These are phyloP conservation scores for Polyporus tsugae DNA, from an alignment of 1,284 basidiomycete species.

Conservation along the genomic window DNA sequence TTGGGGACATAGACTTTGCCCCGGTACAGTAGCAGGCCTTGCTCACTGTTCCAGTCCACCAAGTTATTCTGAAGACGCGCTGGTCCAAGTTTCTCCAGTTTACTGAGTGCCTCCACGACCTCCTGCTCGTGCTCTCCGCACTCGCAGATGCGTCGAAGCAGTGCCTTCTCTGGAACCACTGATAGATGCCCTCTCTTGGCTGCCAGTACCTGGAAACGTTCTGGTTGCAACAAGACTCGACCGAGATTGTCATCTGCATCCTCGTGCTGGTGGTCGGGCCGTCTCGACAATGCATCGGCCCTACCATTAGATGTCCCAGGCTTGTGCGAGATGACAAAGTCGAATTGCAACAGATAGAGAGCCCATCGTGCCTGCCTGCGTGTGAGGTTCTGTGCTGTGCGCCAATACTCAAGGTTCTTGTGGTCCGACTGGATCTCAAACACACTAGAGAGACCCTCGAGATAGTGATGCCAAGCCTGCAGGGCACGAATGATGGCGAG, in stretches of 20 bases:
- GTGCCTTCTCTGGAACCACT: background rate
- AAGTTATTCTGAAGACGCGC: background rate
- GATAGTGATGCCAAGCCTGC: conserved; percentile 45
- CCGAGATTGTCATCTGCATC: background rate
- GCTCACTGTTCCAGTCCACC: background rate
- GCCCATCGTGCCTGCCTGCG: conserved; percentile 51
- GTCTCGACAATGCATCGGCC: conserved; percentile 51
- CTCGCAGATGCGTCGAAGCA: background rate
- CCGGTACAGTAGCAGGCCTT: conserved; percentile 44
- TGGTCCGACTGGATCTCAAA: conserved; percentile 48
- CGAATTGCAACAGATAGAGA: conserved; percentile 45
- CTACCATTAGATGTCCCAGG: conserved; percentile 44
- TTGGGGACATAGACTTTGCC: conserved; percentile 35
- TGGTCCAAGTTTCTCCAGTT: background rate
- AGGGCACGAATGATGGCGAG: conserved; percentile 43
- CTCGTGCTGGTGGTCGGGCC: conserved; percentile 44
- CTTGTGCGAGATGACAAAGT: conserved; percentile 36
- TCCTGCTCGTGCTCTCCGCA: background rate
- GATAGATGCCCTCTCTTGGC: background rate
- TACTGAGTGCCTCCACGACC: background rate
- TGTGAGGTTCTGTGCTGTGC: conserved; percentile 45
- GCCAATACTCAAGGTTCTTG: conserved; percentile 52
- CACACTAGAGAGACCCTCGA: conserved; percentile 29
- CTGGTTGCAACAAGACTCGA: conserved; percentile 36
- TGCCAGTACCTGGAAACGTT: conserved; percentile 1